These are phyloP conservation scores for Venturia nashicola DNA, from an alignment of 2,329 filamentous ascomycete genomes.

Conservation along the genomic window DNA sequence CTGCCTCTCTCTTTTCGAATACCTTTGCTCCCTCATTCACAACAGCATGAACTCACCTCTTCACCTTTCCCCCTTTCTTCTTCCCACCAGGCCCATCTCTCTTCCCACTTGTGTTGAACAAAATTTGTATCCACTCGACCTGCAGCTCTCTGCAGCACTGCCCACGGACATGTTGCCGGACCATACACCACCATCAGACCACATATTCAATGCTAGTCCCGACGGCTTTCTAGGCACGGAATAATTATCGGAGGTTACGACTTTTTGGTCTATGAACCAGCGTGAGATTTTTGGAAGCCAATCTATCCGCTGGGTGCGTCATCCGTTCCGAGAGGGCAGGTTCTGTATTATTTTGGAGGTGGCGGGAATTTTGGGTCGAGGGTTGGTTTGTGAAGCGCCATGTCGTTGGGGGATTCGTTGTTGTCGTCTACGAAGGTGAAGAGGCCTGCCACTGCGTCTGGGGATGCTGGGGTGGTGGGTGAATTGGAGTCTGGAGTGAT, in stretches of 20 bases:
- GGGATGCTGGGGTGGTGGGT: constrained; percentile 8
- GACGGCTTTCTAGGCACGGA: constrained; percentile 42
- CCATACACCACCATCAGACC: constrained; percentile 50
- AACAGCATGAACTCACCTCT: constrained; percentile 13
- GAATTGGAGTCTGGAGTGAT: constrained; percentile 17
- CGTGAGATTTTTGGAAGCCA: constrained; percentile 42
- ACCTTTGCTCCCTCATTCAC: not conserved
- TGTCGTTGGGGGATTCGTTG: constrained; percentile 28
- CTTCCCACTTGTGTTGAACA: constrained; percentile 33
- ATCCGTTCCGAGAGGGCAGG: constrained; percentile 40
- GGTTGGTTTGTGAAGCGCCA: constrained; percentile 49
- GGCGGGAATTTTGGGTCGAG: constrained; percentile 31
- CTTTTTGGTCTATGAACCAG: constrained; percentile 43
- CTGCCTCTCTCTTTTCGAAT: constrained; percentile 13
- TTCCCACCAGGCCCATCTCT: constrained; percentile 16
- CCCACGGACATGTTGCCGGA: constrained; percentile 44
- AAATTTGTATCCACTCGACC: constrained; percentile 51
- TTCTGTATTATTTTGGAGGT: constrained; percentile 38
- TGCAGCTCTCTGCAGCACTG: constrained; percentile 41
- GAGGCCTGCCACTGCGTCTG: constrained; percentile 38
- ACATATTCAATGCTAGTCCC: constrained; percentile 45
- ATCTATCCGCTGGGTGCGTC: constrained; percentile 48
- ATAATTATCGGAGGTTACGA: constrained; percentile 41
- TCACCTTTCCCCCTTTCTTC: constrained; percentile 11
- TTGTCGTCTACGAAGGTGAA: constrained; percentile 41